Evolutionary conservation across 768 basidiomycete genomes (phyloP), one percentile per base, ranked within the genome.

Genomic region (Naganishia kalamii): DNA sequence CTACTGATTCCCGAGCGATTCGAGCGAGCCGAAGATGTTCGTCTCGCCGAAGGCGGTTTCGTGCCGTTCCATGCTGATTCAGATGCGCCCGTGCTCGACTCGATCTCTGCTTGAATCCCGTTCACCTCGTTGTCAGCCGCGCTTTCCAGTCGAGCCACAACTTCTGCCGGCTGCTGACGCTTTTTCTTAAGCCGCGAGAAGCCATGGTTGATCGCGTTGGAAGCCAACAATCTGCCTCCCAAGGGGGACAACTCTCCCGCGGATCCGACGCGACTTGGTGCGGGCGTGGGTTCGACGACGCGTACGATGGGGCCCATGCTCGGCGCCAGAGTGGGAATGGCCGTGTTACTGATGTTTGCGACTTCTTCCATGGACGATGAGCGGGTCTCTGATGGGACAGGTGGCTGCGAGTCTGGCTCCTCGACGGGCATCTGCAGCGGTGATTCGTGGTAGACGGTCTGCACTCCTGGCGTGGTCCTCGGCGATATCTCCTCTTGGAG

Each of bases 211-310:
- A 54, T 41, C 11, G 63, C 50, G 60, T 70, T 71, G 21, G 71
- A 73, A 15, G 70, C 74, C 8, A 74, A 74, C 6, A 78, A 63
- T 48, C 54, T 35, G 37, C 54, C 54, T 3, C 54, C 54, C n/a
- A 57, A 15, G 37, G 32, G 54, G 3, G 54, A 15, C 37, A 57
- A 25, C 23, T 57, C 54, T 35, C 35, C 35, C 8, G 35, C 54
- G 25, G 73, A 75, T 7, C 75, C 75, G 0, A 74, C 77, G 17
- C 77, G 68, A 51, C 69, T 71, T 4, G 77, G 75, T 0, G 73
- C 77, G 29, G 77, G 77, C 19, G 77, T 78, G 13, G 77, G 77
- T 52, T 75, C 75, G 23, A 78, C 72, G 6, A 68, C 62, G 15
- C 60, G 40, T 13, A 68, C 66, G 29, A 63, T 40, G 2, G 62